Evolutionary conservation across 2,329 filamentous ascomycete genomes (phyloP), one percentile per base, ranked within the genome.

Genomic region (Blastomyces parvus): DNA sequence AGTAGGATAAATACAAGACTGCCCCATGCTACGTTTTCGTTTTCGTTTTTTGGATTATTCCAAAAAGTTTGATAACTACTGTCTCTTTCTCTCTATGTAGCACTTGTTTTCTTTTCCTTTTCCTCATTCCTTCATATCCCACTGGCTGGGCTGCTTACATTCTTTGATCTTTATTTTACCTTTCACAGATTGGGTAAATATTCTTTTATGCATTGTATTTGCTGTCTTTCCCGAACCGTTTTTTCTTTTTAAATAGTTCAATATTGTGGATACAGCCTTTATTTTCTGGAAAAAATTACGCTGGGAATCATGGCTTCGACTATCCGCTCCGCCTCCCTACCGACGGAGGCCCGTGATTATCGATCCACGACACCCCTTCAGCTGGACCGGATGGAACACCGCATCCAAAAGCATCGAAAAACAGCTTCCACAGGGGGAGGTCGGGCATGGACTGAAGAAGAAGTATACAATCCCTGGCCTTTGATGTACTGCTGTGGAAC

Each of bases 361-460:
- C 33, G 59, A 78, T 50, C 81, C 11, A 52, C 81, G 36, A 79
- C 79, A 27, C 80, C 81, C 62, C 84, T 86, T 70, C 77, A 76
- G 66, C 78, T 83, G 9, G 70, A 81, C 83, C 65, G 82, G 83
- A 66, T 85, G 66, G 83, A 84, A 25, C 84, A 83, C 69, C 81
- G 84, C 62, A 79, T 87, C 72, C 78, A 80, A 64, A 88, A 89
- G 77, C 84, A 82, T 73, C 83, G 87, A 66, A 90, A 88, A 79
- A 78, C 83, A 66, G 83, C 85, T 27, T 86, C 88, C 64, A 88
- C 87, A 60, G 88, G 88, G 67, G 88, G 89, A 68, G 88, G 89
- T 69, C 83, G 89, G 74, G 89, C 89, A 63, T 93, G 89, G 89
- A 91, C 88, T 67, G 89, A 92, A 74, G 89, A 91, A 75, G 89